Conservation (phyloP, 805 yeast genomes). For the Candida ipomoeae region DNA sequence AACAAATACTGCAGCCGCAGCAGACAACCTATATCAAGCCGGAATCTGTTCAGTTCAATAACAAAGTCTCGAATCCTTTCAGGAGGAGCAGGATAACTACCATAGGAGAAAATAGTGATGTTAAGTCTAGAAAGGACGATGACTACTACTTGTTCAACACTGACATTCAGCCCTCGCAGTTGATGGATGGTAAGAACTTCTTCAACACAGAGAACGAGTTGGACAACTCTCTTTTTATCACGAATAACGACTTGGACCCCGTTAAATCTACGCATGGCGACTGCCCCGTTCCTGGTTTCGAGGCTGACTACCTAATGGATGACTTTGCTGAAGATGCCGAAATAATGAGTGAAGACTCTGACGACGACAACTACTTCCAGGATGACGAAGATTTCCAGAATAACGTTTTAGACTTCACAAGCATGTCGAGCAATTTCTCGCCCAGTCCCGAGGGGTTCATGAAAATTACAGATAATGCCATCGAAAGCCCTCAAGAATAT, state of each 20-base stretch:
- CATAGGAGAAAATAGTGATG: constrained; percentile 20
- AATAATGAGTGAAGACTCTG: constrained; percentile 37
- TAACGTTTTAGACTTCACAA: not conserved
- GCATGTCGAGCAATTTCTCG: not conserved
- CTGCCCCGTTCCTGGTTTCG: constrained; percentile 28
- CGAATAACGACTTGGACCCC: constrained; percentile 13
- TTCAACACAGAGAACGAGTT: constrained; percentile 23
- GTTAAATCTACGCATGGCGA: constrained; percentile 4
- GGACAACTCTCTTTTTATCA: constrained; percentile 27
- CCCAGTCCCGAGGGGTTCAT: constrained; percentile 3
- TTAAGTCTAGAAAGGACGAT: constrained; percentile 26
- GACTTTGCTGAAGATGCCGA: constrained; percentile 42
- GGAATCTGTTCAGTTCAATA: constrained; percentile 8
- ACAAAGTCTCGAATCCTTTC: constrained; percentile 1
- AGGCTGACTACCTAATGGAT: constrained; percentile 32
- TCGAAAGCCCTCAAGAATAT: constrained; percentile 5
- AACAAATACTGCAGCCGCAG: constrained; percentile 8
- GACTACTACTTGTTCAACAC: constrained; percentile 38
- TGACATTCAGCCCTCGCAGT: constrained; percentile 39
- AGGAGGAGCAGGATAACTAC: constrained; percentile 35
- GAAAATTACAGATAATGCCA: constrained; percentile 6
- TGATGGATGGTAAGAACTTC: constrained; percentile 24
- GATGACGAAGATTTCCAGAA: constrained; percentile 30
- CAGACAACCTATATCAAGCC: constrained; percentile 10
- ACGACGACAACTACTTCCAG: constrained; percentile 36